Percentiles rank a stretch among this genome's conserved stretches.
Conservation (phyloP, 2,329 filamentous ascomycete species). For the Nigrograna mackinnonii region DNA sequence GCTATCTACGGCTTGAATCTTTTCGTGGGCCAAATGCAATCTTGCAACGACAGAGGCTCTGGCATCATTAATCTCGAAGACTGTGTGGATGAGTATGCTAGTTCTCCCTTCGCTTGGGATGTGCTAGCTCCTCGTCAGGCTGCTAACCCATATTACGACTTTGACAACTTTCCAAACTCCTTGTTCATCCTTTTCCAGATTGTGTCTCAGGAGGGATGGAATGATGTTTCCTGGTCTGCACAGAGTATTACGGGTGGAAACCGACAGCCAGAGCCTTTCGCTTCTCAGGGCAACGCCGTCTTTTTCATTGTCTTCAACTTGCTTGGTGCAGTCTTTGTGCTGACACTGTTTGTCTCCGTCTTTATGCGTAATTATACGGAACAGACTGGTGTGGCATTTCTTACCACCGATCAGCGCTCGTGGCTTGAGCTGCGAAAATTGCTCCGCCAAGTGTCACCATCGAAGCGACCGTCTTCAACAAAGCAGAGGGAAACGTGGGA, state of each 20-base stretch:
- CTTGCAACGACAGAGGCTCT: constrained; percentile 74
- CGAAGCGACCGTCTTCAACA: constrained; percentile 84
- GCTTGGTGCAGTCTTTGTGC: constrained; percentile 90
- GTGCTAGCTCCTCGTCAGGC: constrained; percentile 82
- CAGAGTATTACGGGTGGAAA: constrained; percentile 80
- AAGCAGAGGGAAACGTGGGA: constrained; percentile 75
- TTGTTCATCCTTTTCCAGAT: constrained; percentile 98
- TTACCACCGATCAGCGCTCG: constrained; percentile 93
- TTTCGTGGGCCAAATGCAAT: constrained; percentile 79
- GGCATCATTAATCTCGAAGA: constrained; percentile 64
- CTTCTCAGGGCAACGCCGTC: constrained; percentile 80
- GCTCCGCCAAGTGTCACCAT: constrained; percentile 88
- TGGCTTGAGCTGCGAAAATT: constrained; percentile 96
- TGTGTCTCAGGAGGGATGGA: constrained; percentile 98
- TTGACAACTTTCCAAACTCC: constrained; percentile 92
- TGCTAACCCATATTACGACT: constrained; percentile 82
- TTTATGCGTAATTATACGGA: constrained; percentile 99
- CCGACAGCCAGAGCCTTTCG: constrained; percentile 70
- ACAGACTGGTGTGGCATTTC: constrained; percentile 93
- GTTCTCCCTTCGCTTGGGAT: constrained; percentile 79
- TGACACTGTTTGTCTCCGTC: constrained; percentile 97
- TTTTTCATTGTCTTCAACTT: constrained; percentile 98
- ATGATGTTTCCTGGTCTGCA: constrained; percentile 83
- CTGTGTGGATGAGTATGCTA: constrained; percentile 84
- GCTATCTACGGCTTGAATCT: constrained; percentile 94